Percentiles rank a stretch among this genome's conserved stretches.
These are phyloP conservation scores for Neopestalotiopsis rosae DNA, from an alignment of 2,329 filamentous ascomycete species.

Conservation along the genomic window DNA sequence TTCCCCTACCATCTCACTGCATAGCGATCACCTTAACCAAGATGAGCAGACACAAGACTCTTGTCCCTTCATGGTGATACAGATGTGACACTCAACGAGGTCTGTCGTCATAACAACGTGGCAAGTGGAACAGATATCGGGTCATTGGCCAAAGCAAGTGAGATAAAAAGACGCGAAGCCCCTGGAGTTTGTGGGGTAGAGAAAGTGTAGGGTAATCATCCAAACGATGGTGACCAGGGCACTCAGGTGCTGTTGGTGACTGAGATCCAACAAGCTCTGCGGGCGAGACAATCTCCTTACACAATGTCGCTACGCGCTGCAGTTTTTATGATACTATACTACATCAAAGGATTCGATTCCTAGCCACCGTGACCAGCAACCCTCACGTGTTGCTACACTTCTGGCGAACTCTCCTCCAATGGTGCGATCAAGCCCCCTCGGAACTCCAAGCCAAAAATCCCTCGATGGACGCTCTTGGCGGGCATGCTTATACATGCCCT, in stretches of 20 bases:
- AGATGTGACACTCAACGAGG: background rate
- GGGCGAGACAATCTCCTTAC: background rate
- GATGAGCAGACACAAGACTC: background rate
- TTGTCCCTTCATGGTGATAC: background rate
- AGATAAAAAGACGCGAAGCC: background rate
- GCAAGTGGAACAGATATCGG: background rate
- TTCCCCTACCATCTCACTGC: background rate
- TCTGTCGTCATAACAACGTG: conserved; percentile 1
- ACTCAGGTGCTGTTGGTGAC: background rate
- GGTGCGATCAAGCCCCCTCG: background rate
- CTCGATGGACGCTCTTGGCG: background rate
- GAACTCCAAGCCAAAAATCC: background rate
- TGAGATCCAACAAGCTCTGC: no score
- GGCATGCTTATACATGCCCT: background rate
- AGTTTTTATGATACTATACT: background rate
- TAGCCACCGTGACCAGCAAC: background rate
- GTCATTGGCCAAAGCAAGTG: background rate
- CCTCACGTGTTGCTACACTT: background rate
- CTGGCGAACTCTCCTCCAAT: background rate
- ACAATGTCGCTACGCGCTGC: background rate
- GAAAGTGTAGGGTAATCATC: background rate
- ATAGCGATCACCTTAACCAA: background rate
- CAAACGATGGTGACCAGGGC: background rate
- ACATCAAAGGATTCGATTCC: background rate
- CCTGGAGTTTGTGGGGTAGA: background rate